Evolutionary conservation across 2,329 filamentous ascomycete species (phyloP), one percentile per base, ranked within the genome.

Genomic region (Paecilomyces dactylethromorphus): DNA sequence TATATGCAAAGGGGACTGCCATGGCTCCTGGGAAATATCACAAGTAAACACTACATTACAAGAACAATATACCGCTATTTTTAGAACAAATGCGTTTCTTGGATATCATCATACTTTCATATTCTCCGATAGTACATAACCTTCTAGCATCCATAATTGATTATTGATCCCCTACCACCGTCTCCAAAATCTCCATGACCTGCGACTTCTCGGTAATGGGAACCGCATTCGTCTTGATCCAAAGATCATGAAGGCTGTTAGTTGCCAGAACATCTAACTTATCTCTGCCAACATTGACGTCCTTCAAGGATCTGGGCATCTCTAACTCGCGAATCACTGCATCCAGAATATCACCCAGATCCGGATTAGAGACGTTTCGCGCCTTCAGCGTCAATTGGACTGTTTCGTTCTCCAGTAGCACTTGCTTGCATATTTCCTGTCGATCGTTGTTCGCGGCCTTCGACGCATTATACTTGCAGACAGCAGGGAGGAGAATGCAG

Each of bases 401-500:
- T 0, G 70, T 64, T 1, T 60, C 58, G 6, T 73, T 67, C 6
- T 60, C 59, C 71, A 75, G 76, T 4, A 81, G 64, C 0, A 74
- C 62, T 10, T 72, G 62, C 29, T 63, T 62, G 13, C 77, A 66
- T 13, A 67, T 67, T 24, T 65, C 59, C 65, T 80, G 78, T 39
- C 72, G 65, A 13, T 72, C 70, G 12, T 68, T 67, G 11, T 72
- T 74, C 1, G 69, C 68, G 3, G 71, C 73, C 29, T 68, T 66
- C 22, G 64, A 67, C 4, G 69, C 66, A 58, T 83, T 84, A 61
- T 75, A 84, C 63, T 76, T 78, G 63, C 78, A 77, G 5, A 84
- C 80, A 0, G 76, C 74, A 0, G 81, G 81, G 57, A 77, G 69
- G 59, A 81, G 69, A 53, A 78, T 76, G 64, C 76, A 84, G 61